phyloP scores from a whole-genome alignment of 768 basidiomycete species.

The Krasilnikovozyma curviuscula region DNA sequence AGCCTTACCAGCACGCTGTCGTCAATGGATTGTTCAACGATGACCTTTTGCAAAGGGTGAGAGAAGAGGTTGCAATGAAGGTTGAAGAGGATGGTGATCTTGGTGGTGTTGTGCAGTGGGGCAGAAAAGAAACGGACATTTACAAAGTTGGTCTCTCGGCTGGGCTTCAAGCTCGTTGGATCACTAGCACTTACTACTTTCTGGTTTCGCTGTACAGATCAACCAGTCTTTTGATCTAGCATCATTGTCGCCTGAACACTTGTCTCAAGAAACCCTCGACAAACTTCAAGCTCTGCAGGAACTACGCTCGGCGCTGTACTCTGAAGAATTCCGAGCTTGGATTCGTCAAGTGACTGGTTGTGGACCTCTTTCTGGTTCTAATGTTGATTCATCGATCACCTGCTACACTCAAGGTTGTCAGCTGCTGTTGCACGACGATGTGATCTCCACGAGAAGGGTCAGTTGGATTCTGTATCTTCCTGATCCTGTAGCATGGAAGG shows the following conservation, averaged over 20 bases:
- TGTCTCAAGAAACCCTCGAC: slow-evolving; percentile 53
- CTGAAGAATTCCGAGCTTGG: slow-evolving; percentile 56
- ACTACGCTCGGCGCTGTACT: slow-evolving; percentile 84
- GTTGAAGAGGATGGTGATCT: slow-evolving; percentile 35
- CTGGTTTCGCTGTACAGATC: slow-evolving; percentile 36
- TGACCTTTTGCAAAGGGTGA: slow-evolving; percentile 55
- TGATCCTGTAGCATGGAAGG: slow-evolving; percentile 44
- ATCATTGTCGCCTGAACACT: slow-evolving; percentile 55
- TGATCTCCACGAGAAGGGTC: slow-evolving; percentile 79
- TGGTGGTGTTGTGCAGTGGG: slow-evolving; percentile 21
- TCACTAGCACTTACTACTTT: background rate
- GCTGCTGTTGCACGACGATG: slow-evolving; percentile 94
- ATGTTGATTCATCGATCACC: slow-evolving; percentile 90
- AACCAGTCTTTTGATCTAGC: slow-evolving; percentile 94
- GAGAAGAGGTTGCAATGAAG: slow-evolving; percentile 54
- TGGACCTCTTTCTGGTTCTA: slow-evolving; percentile 69
- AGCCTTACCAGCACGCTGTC: slow-evolving; percentile 66
- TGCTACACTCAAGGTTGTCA: slow-evolving; percentile 64
- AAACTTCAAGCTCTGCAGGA: slow-evolving; percentile 59
- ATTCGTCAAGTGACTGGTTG: slow-evolving; percentile 75
- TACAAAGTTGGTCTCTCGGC: slow-evolving; percentile 51
- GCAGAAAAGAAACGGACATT: slow-evolving; percentile 87
- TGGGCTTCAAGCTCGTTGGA: background rate
- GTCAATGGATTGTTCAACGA: slow-evolving; percentile 68
- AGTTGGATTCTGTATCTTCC: slow-evolving; percentile 97